Evolutionary conservation across 345 rosid species (phyloP), one percentile per base, ranked within the genome.

Genomic region (Ceriops tagal): DNA sequence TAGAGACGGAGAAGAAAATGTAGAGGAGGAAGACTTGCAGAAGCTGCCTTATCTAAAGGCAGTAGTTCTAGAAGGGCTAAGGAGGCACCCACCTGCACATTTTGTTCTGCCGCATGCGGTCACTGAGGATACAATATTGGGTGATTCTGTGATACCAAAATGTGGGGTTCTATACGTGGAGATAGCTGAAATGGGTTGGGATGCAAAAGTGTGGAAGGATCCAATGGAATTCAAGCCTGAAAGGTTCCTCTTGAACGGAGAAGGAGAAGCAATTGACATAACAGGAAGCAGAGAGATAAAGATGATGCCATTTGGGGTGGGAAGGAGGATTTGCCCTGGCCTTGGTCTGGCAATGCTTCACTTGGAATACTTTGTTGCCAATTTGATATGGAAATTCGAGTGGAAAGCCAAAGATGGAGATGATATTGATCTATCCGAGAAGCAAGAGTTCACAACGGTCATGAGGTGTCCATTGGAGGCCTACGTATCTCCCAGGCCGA

Each of bases 281-380:
- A 63, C 62, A n/a, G 67, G 74, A 9, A 71, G 68, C 0, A 63
- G 31, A 27, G 70, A 65, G 75, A 65, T 72, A 1, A 72, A 72
- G 26, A 72, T 51, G 75, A 72, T 72, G 70, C 70, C 75, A 1
- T 72, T 72, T 51, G 70, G 75, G 3, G 70, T 6, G 1, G 75
- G 75, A 0, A 65, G 75, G 61, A 72, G 75, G 18, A 65, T 72
- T 1, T 72, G 75, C 49, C 75, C 75, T 16, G 75, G 39, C 8
- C 19, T 57, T 58, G 64, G 34, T 13, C 57, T 71, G 5, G 75
- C 69, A 2, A 64, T 71, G 24, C 69, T 57, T 55, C 75, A 71
- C 63, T 22, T 71, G 69, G 64, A 71, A 57, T 71, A 64, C 57
- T 71, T 64, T 56, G 69, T 71, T 58, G 69, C 75, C 16, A 71